Conservation (phyloP, 2,329 filamentous ascomycete genomes). For the Verticillium zaregamsianum region DNA sequence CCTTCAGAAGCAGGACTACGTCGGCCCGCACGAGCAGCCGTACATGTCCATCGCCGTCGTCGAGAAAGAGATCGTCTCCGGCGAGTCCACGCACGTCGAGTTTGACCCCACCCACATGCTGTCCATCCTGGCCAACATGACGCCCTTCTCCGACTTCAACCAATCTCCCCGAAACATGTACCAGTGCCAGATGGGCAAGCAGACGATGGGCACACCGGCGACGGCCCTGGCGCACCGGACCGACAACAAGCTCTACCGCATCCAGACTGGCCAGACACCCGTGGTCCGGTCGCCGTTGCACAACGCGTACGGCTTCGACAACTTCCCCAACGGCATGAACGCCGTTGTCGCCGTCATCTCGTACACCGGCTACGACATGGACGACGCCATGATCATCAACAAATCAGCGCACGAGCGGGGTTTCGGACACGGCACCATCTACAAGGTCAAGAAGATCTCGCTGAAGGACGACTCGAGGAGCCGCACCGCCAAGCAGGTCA, state of each 20-base stretch:
- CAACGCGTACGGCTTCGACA: conserved; percentile 94
- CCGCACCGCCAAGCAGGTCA: conserved; percentile 63
- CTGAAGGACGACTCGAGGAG: conserved; percentile 74
- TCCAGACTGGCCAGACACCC: conserved; percentile 95
- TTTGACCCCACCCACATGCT: conserved; percentile 93
- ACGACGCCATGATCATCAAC: conserved; percentile 99
- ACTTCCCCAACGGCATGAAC: conserved; percentile 96
- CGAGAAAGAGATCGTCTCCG: conserved; percentile 82
- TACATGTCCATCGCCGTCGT: conserved; percentile 97
- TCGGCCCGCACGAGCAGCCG: conserved; percentile 92
- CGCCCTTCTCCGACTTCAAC: conserved; percentile 97
- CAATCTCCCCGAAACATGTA: conserved; percentile 99
- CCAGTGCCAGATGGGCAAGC: conserved; percentile 98
- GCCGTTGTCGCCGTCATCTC: conserved; percentile 96
- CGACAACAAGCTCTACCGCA: conserved; percentile 93
- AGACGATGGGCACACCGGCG: conserved; percentile 96
- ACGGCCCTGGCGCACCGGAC: conserved; percentile 81
- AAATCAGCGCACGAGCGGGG: conserved; percentile 95
- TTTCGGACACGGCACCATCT: conserved; percentile 93
- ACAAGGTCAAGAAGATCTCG: conserved; percentile 92
- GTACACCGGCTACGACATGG: conserved; percentile 99
- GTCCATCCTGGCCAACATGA: conserved; percentile 97
- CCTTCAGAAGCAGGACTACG: conserved; percentile 77
- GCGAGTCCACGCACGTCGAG: conserved; percentile 89
- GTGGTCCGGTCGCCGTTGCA: conserved; percentile 88